Base-by-base conservation (phyloP, 2,329 filamentous ascomycete genomes). In the Fusarium citri region DNA sequence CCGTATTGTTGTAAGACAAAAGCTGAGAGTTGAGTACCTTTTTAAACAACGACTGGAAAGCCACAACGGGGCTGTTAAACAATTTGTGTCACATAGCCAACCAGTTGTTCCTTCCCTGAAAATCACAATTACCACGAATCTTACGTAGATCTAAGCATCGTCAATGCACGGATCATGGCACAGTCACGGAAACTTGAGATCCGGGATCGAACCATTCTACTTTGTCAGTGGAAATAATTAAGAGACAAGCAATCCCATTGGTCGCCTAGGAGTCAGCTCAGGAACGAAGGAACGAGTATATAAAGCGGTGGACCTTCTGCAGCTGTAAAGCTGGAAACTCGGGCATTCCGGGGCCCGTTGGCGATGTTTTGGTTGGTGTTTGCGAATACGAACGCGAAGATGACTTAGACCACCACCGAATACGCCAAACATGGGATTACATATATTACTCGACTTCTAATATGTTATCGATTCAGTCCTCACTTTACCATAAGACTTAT, bases 131-230 rank as follows among this genome's bases (percentile, higher is more conserved):
- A 45, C 48, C 55, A 30, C 28, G 22, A 40, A 45, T 55, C 25
- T 31, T 16, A 56, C 20, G n/a, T 55, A 37, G 34, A 37, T 37
- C 34, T 37, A 37, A 37, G 34, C 20, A 28, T 16, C 40, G 15
- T 20, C 40, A 66, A 55, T 28, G 28, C 62, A 31, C 59, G 22
- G 22, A 51, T n/a, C 58, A 64, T 71, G 54, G 63, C 67, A 51
- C 31, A 15, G 23, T 57, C 72, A 37, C 18, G 64, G 72, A 61
- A 71, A 48, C 23, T 56, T 34, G 18, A 74, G 64, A 67, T 72
- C 72, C 72, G 72, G 31, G 26, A 45, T 74, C 69, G 59, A 58
- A 66, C 59, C 53, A 73, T 64, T 28, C 6, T 41, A 26, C 45
- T 43, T 41, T 8, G 31, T 40, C 31, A 55, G 37, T 30, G 58